Base-by-base conservation (phyloP, 1,139 yeast species). In the Taphrina populina region DNA sequence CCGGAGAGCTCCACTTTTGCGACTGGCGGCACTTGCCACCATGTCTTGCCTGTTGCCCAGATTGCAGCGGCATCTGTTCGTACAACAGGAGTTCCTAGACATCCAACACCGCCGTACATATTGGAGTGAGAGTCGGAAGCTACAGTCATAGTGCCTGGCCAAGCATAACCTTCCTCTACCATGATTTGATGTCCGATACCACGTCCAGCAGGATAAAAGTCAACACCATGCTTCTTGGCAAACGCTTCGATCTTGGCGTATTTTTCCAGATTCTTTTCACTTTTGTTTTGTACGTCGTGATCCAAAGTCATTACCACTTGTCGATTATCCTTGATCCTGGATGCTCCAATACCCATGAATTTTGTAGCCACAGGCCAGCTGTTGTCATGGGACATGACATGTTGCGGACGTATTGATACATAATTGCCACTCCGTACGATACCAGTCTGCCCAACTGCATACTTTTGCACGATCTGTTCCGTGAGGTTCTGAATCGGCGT, bases 21-120 rank as follows among this genome's bases (percentile, higher is more conserved):
- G 20, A 92, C 97, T 1, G 98, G 98, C 3, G 99, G 99, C 59
- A 92, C 87, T 79, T 94, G 98, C 98, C 98, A 92, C 99, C 99
- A 92, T 2, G 98, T 94, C 73, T 88, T 95, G 41, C 97, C 97
- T 0, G 98, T 92, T 13, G 98, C 97, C 99, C 99, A 92, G 63
- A 94, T 92, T 4, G 96, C 83, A 1, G 99, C 98, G 19, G 97
- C 98, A 70, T 92, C 99, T 0, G 99, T 94, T 70, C 99, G 80
- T 58, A 92, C 99, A 59, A 92, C 85, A 2, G 99, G 97, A 0
- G 98, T 94, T 49, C 99, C 99, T 59, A 94, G 75, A 23, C 95
- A 75, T 17, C 97, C 98, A 41, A 92, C 76, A 66, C 99, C 99
- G 63, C 99, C 99, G 69, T 92, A 92, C 41, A 96, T 92, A 71